A percentile compares a stretch with the other conserved stretches of the same genome.
Conservation (phyloP, 108 stramenopile species). For the Poteriospumella lacustris region DNA sequence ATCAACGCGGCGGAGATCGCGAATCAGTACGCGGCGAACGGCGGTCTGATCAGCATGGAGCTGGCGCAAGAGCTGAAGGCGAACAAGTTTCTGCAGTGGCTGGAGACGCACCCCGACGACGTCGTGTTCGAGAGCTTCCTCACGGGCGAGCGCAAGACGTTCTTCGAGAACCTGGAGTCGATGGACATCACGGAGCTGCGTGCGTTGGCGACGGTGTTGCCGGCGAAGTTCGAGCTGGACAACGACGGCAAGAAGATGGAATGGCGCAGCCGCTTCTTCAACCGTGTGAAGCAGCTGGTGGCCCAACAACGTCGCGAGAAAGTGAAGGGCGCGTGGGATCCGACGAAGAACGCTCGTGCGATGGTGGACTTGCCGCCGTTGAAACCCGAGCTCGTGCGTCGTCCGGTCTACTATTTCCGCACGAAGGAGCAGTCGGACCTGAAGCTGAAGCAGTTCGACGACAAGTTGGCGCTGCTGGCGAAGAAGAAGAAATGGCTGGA, state of each 20-base stretch:
- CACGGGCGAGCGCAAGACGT: constrained; percentile 16
- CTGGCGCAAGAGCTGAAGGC: constrained; percentile 27
- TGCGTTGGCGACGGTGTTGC: constrained; percentile 38
- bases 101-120: constrained; percentile 45
- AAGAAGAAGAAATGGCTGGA: constrained; percentile 1
- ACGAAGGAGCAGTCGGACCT: constrained; percentile 29
- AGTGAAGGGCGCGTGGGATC: constrained; percentile 50
- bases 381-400: constrained; percentile 27
- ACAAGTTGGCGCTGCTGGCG: background rate
- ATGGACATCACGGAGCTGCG: constrained; percentile 50
- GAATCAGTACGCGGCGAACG: background rate
- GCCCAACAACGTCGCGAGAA: constrained; percentile 45
- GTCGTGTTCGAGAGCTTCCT: constrained; percentile 45
- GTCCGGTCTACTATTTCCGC: constrained; percentile 42
- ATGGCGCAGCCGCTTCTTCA: constrained; percentile 44
- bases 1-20: background rate
- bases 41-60: background rate
- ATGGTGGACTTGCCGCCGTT: constrained; percentile 36
- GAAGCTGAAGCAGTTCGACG: constrained; percentile 22
- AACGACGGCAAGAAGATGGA: constrained; percentile 47
- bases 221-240: constrained; percentile 50
- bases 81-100: constrained; percentile 46
- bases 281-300: constrained; percentile 39
- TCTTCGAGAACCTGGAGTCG: constrained; percentile 42
- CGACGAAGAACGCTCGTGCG: constrained; percentile 9